Conservation (phyloP, 106 monocot genomes). For the Allium fistulosum region DNA sequence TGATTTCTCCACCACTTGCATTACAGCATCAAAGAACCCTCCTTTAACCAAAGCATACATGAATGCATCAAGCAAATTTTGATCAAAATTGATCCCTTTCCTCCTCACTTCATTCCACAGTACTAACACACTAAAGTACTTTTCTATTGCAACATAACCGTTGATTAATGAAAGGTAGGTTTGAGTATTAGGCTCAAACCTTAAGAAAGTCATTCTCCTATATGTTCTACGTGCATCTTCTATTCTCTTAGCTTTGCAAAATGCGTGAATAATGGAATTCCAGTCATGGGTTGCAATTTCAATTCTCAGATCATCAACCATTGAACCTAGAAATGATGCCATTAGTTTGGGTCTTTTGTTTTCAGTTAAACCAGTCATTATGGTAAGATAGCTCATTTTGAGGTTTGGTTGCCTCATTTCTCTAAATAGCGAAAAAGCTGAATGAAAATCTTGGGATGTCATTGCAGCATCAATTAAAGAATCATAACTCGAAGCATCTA, state of each 20-base stretch:
- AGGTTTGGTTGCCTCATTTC: constrained; percentile 71
- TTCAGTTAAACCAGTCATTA: constrained; percentile 93
- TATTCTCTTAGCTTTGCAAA: constrained; percentile 73
- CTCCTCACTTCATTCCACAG: constrained; percentile 91
- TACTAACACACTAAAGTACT: constrained; percentile 82
- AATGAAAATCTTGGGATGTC: constrained; percentile 88
- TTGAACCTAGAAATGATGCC: constrained; percentile 77
- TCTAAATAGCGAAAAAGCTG: constrained; percentile 82
- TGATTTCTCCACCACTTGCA: constrained; percentile 87
- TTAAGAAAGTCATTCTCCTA: constrained; percentile 71
- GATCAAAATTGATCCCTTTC: constrained; percentile 50
- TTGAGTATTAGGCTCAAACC: constrained; percentile 81
- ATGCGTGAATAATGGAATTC: constrained; percentile 96
- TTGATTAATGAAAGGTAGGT: constrained; percentile 85
- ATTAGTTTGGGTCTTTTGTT: constrained; percentile 86
- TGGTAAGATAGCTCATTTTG: constrained; percentile 81
- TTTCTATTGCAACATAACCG: constrained; percentile 72
- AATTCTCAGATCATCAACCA: constrained; percentile 65
- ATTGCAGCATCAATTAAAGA: constrained; percentile 90
- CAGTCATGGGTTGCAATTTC: constrained; percentile 90
- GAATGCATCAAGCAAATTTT: constrained; percentile 77
- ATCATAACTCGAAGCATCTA: constrained; percentile 64
- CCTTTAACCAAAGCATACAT: constrained; percentile 93
- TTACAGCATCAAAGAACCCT: constrained; percentile 92
- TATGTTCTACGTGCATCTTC: constrained; percentile 91